These are phyloP conservation scores for Puccinellia tenuiflora DNA, from an alignment of 176 grass and related monocot genomes.

Conservation along the genomic window DNA sequence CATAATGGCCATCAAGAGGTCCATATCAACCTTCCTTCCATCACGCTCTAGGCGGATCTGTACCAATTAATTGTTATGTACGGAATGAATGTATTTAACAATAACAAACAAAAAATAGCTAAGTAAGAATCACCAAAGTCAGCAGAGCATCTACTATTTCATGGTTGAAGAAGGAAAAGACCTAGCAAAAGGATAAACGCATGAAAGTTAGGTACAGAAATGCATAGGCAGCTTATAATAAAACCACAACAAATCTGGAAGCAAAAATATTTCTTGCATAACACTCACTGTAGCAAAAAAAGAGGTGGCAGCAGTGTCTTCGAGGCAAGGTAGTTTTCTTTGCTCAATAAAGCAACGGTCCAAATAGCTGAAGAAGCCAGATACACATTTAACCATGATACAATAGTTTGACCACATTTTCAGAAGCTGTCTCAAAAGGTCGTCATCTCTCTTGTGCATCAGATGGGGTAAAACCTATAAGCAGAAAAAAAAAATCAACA, in stretches of 20 bases:
- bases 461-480: slow-evolving; percentile 54
- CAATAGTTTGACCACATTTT: slow-evolving; percentile 58
- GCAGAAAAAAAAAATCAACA: slow-evolving; percentile 12
- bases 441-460: slow-evolving; percentile 31
- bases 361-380: slow-evolving; percentile 48
- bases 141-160: slow-evolving; percentile 39
- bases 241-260: slow-evolving; percentile 5
- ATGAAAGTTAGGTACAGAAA: slow-evolving; percentile 16
- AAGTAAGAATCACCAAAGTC: slow-evolving; percentile 31
- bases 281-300: slow-evolving; percentile 41
- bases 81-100: slow-evolving; percentile 12
- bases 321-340: slow-evolving; percentile 39
- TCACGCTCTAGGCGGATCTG: slow-evolving; percentile 56
- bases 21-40: slow-evolving; percentile 24
- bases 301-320: slow-evolving; percentile 36
- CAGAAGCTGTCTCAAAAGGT: slow-evolving; percentile 38
- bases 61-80: slow-evolving; percentile 23
- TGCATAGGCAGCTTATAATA: background rate
- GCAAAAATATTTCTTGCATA: background rate
- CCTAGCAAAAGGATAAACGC: slow-evolving; percentile 31
- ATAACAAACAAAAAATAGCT: background rate
- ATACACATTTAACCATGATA: slow-evolving; percentile 33
- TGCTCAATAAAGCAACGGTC: slow-evolving; percentile 38
- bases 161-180: slow-evolving; percentile 43
- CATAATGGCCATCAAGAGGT: slow-evolving; percentile 30